Percentiles rank a stretch among this genome's conserved stretches.
phyloP scores from a whole-genome alignment of 495 filamentous ascomycete genomes.

The Penicillium taxi region DNA sequence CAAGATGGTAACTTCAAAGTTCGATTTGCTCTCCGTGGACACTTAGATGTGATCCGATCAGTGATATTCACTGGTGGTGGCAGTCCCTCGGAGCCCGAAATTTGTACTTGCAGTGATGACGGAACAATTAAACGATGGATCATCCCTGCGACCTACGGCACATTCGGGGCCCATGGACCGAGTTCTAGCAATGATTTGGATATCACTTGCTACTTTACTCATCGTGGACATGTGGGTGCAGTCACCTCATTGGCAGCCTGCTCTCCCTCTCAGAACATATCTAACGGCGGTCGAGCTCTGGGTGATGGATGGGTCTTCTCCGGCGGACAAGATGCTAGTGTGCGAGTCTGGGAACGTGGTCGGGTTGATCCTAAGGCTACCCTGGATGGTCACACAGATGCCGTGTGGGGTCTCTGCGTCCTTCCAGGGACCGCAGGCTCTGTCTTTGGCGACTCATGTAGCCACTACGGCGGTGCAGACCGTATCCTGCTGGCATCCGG shows the following conservation, averaged over 20 bases:
- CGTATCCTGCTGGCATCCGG: constrained; percentile 86
- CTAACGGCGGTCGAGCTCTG: constrained; percentile 72
- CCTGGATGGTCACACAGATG: constrained; percentile 87
- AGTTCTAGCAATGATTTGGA: constrained; percentile 67
- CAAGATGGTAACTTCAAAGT: constrained; percentile 73
- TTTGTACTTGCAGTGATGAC: constrained; percentile 94
- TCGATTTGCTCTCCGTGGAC: constrained; percentile 82
- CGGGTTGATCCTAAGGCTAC: constrained; percentile 93
- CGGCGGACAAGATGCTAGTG: constrained; percentile 86
- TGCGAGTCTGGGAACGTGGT: constrained; percentile 90
- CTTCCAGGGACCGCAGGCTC: constrained; percentile 75
- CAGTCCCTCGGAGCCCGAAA: constrained; percentile 88
- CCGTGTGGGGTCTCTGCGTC: constrained; percentile 91
- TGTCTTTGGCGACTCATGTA: constrained; percentile 64
- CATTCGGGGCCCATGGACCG: constrained; percentile 44
- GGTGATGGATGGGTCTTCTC: constrained; percentile 98
- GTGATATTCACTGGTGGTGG: constrained; percentile 95
- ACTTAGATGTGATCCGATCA: constrained; percentile 85
- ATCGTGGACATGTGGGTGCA: constrained; percentile 84
- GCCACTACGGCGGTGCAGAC: constrained; percentile 65
- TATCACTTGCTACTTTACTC: constrained; percentile 86
- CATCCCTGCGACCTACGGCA: constrained; percentile 69
- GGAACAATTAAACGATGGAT: constrained; percentile 95
- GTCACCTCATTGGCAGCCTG: constrained; percentile 83
- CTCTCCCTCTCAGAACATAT: constrained; percentile 75